Evolutionary conservation across 257 asterid genomes (phyloP).

Genomic region (Nicotiana tabacum): DNA sequence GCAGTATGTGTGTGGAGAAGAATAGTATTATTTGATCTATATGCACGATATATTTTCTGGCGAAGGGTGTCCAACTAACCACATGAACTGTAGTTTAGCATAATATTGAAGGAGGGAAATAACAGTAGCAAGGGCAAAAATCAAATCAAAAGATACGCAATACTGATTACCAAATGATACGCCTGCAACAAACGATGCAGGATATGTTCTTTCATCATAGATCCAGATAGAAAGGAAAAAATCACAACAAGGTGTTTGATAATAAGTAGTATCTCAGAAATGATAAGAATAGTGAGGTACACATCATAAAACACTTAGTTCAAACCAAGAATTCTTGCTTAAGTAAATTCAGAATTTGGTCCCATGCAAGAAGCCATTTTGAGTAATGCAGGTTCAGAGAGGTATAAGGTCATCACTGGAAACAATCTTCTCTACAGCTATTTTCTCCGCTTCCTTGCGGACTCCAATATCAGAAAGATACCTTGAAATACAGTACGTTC

Average conservation of each 20-base stretch:
- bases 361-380: not conserved
- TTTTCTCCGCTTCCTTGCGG: constrained; percentile 56
- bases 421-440: constrained; percentile 71
- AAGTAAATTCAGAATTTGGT: not conserved
- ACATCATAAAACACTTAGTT: not conserved
- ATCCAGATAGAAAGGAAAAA: not conserved
- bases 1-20: no score
- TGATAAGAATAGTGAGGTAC: not conserved
- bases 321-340: not conserved
- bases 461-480: constrained; percentile 61
- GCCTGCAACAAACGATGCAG: not conserved
- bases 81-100: not conserved
- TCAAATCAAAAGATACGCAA: not conserved
- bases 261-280: not conserved
- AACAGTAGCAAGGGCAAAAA: not conserved
- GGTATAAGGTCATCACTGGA: not conserved
- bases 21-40: no score
- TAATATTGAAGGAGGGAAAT: not conserved
- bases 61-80: no score
- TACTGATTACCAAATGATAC: no score
- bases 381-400: not conserved
- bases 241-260: not conserved
- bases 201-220: not conserved
- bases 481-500: constrained; percentile 58
- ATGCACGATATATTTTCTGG: no score